Conservation (phyloP, 805 yeast species). For the Cyberlindnera maritima region DNA sequence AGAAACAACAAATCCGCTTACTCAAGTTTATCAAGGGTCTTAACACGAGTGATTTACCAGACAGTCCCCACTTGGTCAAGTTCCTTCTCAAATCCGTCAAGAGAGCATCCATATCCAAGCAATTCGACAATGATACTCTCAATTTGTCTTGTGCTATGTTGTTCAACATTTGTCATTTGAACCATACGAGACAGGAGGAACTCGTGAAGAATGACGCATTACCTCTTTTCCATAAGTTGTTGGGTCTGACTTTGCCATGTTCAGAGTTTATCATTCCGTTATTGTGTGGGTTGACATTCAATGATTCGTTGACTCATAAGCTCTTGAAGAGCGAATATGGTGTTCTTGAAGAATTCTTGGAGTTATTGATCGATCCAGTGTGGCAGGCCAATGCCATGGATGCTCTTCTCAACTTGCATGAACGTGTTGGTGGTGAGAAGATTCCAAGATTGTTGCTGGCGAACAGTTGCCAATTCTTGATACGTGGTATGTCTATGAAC, state of each 20-base stretch:
- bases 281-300: conserved; percentile 45
- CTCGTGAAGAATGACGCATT: conserved; percentile 40
- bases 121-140: conserved; percentile 33
- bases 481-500: conserved; percentile 39
- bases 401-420: conserved; percentile 45
- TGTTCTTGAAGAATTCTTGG: conserved; percentile 34
- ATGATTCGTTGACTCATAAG: conserved; percentile 33
- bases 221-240: conserved; percentile 35
- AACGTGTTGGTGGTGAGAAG: conserved; percentile 32
- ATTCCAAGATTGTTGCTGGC: conserved; percentile 24
- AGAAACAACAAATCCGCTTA: conserved; percentile 34
- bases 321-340: conserved; percentile 26
- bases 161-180: conserved; percentile 46
- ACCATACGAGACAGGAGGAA: conserved; percentile 38
- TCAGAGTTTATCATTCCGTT: conserved; percentile 47
- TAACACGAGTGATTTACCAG: conserved; percentile 14
- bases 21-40: conserved; percentile 35
- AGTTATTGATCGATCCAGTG: conserved; percentile 42
- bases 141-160: conserved; percentile 42
- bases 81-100: conserved; percentile 33
- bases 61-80: conserved; percentile 34
- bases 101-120: not conserved
- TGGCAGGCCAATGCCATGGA: conserved; percentile 55
- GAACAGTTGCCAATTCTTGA: conserved; percentile 33
- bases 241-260: conserved; percentile 39